Conservation (phyloP, 768 basidiomycete genomes). For the Aureoboletus auriporus region DNA sequence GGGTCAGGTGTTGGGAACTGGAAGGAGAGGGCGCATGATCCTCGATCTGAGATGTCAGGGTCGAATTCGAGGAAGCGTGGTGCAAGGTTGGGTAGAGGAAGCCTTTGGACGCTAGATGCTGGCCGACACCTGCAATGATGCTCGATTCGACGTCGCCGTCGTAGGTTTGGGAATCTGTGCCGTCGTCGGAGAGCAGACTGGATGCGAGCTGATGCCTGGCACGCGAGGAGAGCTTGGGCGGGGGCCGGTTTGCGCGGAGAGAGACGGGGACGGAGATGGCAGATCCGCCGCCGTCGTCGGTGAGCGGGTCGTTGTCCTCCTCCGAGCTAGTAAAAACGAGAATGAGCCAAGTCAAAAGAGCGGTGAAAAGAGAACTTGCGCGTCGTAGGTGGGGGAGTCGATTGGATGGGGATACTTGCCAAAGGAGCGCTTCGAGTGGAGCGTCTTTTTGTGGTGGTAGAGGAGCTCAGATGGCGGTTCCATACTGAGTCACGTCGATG, state of each 20-base stretch:
- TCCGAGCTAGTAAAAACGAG: conserved; percentile 52
- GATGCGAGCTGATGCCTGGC: conserved; percentile 52
- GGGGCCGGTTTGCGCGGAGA: conserved; percentile 22
- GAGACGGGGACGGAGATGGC: conserved; percentile 42
- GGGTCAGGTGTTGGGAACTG: conserved; percentile 15
- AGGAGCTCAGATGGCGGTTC: conserved; percentile 20
- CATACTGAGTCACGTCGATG: conserved; percentile 9
- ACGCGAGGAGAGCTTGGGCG: conserved; percentile 21
- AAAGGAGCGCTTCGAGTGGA: conserved; percentile 58
- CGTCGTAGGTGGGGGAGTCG: conserved; percentile 77
- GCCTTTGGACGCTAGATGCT: conserved; percentile 27
- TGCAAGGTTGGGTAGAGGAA: conserved; percentile 31
- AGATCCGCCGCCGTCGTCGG: conserved; percentile 65
- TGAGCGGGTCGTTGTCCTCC: conserved; percentile 85
- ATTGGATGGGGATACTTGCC: conserved; percentile 58
- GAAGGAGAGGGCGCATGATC: conserved; percentile 15
- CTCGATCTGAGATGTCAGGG: conserved; percentile 43
- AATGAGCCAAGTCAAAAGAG: background rate
- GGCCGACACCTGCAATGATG: conserved; percentile 54
- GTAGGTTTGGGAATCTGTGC: conserved; percentile 83
- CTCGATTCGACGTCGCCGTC: conserved; percentile 87
- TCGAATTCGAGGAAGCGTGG: conserved; percentile 49
- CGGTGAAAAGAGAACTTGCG: conserved; percentile 36
- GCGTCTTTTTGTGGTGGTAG: conserved; percentile 32
- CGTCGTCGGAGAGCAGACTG: conserved; percentile 60